Evolutionary conservation across 1,139 yeast species (phyloP), one percentile per base, ranked within the genome.

Genomic region (Meyerozyma athensensis): DNA sequence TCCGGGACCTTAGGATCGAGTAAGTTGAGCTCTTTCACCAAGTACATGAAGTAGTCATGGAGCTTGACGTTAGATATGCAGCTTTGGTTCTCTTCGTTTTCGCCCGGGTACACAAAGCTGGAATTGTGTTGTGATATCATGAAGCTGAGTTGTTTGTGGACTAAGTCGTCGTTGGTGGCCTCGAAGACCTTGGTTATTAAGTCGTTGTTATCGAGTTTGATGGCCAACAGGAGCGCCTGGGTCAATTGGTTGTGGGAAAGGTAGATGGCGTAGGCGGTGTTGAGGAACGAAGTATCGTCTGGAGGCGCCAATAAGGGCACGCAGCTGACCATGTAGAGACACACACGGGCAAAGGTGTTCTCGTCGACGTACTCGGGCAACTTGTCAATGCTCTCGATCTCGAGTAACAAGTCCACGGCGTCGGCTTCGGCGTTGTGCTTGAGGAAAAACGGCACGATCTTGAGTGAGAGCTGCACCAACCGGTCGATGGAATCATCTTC

Each of bases 371-470:
- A 86, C 47, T 81, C 78, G 7, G 94, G 82, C 46, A 94, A 70
- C 55, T 80, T 78, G 53, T 86, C 96, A 51, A 92, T 84, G 39
- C 81, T 72, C 63, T 92, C 98, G 41, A 92, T 77, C 62, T 92
- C 98, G 43, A 89, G 70, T 48, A 94, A 71, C 50, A 92, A 69
- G 64, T 92, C 99, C 21, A 92, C 96, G 1, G 98, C 98, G 59
- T 92, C 99, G 7, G 97, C 96, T 63, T 94, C 98, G 26, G 97
- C 98, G 58, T 94, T 92, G 63, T 92, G 97, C 54, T 86, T 81
- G 50, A 92, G 72, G 65, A 92, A 92, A 54, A 82, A 86, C 20
- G 97, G 96, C 24, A 86, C 92, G 52, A 94, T 83, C 49, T 82
- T 77, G 48, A 86, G 63, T 3, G 95, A 77, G 47, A 92, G 72